Evolutionary conservation across 2,329 filamentous ascomycete genomes (phyloP).

Genomic region (Cordyceps farinosa): DNA sequence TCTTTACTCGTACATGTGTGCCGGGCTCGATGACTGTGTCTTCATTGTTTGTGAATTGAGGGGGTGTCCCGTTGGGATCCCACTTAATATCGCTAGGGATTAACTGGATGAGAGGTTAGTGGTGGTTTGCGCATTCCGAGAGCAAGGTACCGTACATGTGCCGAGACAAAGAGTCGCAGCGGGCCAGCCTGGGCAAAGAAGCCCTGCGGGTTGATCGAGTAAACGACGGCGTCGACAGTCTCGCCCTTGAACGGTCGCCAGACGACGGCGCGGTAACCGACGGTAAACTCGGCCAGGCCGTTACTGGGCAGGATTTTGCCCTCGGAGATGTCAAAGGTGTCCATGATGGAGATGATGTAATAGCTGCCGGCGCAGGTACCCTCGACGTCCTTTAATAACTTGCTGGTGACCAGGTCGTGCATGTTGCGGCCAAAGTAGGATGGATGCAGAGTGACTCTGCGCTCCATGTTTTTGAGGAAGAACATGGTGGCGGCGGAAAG

Average conservation of each 20-base stretch:
- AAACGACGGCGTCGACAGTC: constrained; percentile 93
- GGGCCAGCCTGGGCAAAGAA: constrained; percentile 86
- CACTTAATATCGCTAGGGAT: constrained; percentile 91
- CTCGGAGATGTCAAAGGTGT: constrained; percentile 91
- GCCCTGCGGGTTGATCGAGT: constrained; percentile 83
- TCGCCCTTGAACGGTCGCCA: constrained; percentile 98
- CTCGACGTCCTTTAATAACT: constrained; percentile 89
- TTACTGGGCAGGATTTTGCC: constrained; percentile 88
- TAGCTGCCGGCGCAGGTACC: constrained; percentile 93
- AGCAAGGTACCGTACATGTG: constrained; percentile 58
- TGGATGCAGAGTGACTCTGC: constrained; percentile 89
- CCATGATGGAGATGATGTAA: constrained; percentile 97
- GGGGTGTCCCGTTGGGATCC: constrained; percentile 93
- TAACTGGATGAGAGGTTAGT: constrained; percentile 51
- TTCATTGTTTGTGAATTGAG: constrained; percentile 92
- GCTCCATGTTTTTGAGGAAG: constrained; percentile 96
- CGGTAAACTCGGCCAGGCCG: constrained; percentile 89
- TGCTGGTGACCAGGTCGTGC: constrained; percentile 83
- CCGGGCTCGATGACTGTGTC: constrained; percentile 92
- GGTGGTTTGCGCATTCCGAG: not conserved
- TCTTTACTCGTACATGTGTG: constrained; percentile 88
- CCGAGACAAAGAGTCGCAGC: constrained; percentile 73
- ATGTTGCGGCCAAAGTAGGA: constrained; percentile 96
- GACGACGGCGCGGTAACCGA: constrained; percentile 91
- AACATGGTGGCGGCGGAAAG: constrained; percentile 64